Base-by-base conservation (phyloP, 1,139 yeast species). In the Magnusiomyces ingens region DNA sequence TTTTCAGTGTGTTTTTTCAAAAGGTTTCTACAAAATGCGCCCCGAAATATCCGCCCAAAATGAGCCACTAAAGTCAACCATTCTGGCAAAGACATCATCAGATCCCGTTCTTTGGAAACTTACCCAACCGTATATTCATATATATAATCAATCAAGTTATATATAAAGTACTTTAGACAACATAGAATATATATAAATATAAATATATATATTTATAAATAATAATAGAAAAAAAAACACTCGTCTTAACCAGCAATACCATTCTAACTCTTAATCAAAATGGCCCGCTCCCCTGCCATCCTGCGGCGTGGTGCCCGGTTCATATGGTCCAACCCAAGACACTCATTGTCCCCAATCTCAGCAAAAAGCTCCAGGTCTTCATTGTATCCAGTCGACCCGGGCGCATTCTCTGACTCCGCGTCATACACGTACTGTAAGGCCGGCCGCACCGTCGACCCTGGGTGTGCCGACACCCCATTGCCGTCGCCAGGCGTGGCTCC, bases 321-420 rank as follows among this genome's bases (percentile, higher is more conserved):
- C 8, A 93, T 88, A 65, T 88, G 96, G 64, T 93, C 96, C 66
- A 93, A 74, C 21, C 91, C 95, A 54, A 93, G 72, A 36, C 75
- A 75, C 56, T 77, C 80, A 41, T 74, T 71, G 32, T 74, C 75
- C 13, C 76, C 73, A 57, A 85, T 68, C 52, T 78, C 78, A 52
- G 82, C 81, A 66, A 74, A 85, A 35, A 90, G 71, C 13, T 76
- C 72, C 47, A 79, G 62, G 21, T 74, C 59, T n/a, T 56, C 58
- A n/a, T 17, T 35, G 17, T 38, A 32, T 17, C 13, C 15, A 2
- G 29, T 17, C 4, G 12, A 32, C 6, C 17, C 15, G 12, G 48
- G 43, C 3, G 2, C 43, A 40, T 18, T 26, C 32, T 26, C 32
- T 26, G 32, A 8, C 32, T 26, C 32, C 32, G 32, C 32, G 32